Base-by-base conservation (phyloP, 2,329 filamentous ascomycete species). In the Aspergillus neotritici region DNA sequence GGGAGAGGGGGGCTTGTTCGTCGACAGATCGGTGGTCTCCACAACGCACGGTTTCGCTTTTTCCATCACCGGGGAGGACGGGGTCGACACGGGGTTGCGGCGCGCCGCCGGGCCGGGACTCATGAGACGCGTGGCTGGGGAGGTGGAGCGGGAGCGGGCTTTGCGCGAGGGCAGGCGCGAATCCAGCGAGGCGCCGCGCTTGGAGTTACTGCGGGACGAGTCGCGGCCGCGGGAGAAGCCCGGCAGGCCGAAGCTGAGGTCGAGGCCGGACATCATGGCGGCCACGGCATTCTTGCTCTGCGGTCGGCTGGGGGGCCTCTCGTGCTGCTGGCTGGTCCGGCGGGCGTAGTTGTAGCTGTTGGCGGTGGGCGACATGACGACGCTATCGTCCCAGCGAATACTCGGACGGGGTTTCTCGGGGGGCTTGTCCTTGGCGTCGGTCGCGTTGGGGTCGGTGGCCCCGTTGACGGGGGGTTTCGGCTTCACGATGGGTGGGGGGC, bases 11-110 rank as follows among this genome's bases (percentile, higher is more conserved):
- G 83, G 83, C 58, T 43, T 39, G 82, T 8, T 25, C 7, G 21
- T 8, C 21, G 21, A 9, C 21, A 25, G 75, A 58, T 89, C 87
- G 4, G 84, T 83, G 50, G 73, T 83, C 46, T 76, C 79, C 64
- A 86, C 78, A 58, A 89, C 83, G 40, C 88, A 69, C 1, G 78
- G 62, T 36, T 77, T 75, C 9, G 79, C 81, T 41, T 80, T 79
- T 33, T 80, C 76, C 3, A 85, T 72, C 34, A 80, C 70, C 11
- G 77, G 68, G 34, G 68, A 72, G 61, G 60, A 60, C 28, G 61
- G 50, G 50, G 61, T 51, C 49, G 51, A 56, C 57, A 33, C 13
- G 8, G 55, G 69, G 61, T 50, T 69, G 65, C 66, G 67, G n/a
- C n/a, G n/a, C n/a, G n/a, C n/a, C 38, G 62, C 45, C 3, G 77